Conservation (phyloP, 2,329 filamentous ascomycete species). For the Chalara sp. region DNA sequence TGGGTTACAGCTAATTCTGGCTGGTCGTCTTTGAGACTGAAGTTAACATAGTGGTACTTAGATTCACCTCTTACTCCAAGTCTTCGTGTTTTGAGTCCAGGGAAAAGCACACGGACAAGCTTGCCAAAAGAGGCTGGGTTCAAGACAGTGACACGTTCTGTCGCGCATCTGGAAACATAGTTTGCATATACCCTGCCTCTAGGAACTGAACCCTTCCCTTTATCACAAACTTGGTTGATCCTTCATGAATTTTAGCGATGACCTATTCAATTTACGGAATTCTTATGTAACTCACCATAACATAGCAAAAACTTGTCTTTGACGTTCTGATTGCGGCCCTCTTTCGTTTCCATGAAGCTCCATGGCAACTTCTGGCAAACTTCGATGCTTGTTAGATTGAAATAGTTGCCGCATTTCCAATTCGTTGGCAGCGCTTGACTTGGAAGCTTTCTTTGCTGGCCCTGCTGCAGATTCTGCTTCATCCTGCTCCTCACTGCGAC, state of each 20-base stretch:
- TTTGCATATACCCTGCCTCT: slow-evolving; percentile 91
- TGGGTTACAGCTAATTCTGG: slow-evolving; percentile 31
- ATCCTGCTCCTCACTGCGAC: slow-evolving; percentile 46
- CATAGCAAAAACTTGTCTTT: slow-evolving; percentile 83
- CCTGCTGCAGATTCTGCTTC: slow-evolving; percentile 46
- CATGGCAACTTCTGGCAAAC: slow-evolving; percentile 63
- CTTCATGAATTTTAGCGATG: slow-evolving; percentile 33
- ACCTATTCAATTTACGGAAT: not conserved
- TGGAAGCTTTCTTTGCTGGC: slow-evolving; percentile 49
- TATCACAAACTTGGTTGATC: slow-evolving; percentile 66
- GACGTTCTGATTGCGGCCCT: slow-evolving; percentile 74
- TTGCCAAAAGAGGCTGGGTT: slow-evolving; percentile 98
- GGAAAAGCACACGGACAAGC: slow-evolving; percentile 91
- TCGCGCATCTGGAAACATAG: slow-evolving; percentile 88
- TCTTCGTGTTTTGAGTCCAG: slow-evolving; percentile 85
- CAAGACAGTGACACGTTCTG: slow-evolving; percentile 85
- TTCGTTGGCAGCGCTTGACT: slow-evolving; percentile 73
- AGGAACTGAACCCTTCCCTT: slow-evolving; percentile 79
- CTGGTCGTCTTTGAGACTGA: slow-evolving; percentile 50
- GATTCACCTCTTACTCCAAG: slow-evolving; percentile 93
- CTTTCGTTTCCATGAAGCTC: slow-evolving; percentile 75
- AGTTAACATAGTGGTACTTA: slow-evolving; percentile 90
- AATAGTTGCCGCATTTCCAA: slow-evolving; percentile 74
- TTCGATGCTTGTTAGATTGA: slow-evolving; percentile 59
- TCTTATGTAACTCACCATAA: slow-evolving; percentile 56